Evolutionary conservation across 192 early-diverging fungal species (phyloP).

Genomic region (Physocladia obscura): DNA sequence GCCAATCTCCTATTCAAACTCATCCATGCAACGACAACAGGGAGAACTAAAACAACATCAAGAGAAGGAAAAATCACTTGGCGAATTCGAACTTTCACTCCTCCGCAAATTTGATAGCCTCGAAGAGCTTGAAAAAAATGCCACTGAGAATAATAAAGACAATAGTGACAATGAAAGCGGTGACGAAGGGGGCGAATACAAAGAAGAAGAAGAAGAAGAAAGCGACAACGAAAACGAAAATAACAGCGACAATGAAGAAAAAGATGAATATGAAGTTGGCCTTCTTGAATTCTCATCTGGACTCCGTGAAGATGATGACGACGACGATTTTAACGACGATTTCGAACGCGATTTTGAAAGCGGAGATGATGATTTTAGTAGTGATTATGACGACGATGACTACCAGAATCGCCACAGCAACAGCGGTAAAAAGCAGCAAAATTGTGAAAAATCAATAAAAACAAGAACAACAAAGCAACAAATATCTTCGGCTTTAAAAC

Average conservation of each 20-base stretch:
- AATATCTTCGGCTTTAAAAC: not conserved
- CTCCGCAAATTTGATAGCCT: not conserved
- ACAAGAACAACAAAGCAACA: not conserved
- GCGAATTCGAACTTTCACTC: too few species aligned
- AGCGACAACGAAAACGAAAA: constrained; percentile 27
- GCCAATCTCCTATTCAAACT: too few species aligned
- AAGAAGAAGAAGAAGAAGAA: not conserved
- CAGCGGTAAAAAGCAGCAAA: not conserved
- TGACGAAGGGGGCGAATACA: not conserved
- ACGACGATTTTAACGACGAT: constrained; percentile 18
- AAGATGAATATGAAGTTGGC: constrained; percentile 42
- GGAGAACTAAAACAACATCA: too few species aligned
- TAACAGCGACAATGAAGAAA: constrained; percentile 33
- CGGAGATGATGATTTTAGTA: not conserved
- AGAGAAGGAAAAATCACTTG: not conserved
- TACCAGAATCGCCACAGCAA: not conserved
- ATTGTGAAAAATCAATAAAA: not conserved
- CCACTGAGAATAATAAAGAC: not conserved
- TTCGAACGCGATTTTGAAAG: not conserved
- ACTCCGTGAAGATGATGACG: constrained; percentile 17
- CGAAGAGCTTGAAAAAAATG: not conserved
- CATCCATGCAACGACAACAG: too few species aligned
- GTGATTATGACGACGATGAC: not conserved
- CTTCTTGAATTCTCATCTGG: constrained; percentile 15
- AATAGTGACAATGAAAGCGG: not conserved